Conservation (phyloP, 495 filamentous ascomycete species). For the Neurospora sp. region DNA sequence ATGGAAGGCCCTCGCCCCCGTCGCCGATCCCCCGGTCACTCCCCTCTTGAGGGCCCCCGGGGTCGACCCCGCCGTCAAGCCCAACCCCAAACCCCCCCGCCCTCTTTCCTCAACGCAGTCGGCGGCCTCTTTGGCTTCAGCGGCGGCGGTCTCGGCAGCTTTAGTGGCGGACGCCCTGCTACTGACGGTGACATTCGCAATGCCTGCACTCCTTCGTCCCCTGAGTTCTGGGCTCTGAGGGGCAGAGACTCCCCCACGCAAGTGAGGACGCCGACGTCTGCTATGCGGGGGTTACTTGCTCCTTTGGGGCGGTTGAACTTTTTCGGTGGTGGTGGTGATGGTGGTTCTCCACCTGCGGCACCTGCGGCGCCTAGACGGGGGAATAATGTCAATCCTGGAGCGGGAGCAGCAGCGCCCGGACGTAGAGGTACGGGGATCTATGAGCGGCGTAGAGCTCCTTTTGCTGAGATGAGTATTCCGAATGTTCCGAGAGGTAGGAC, state of each 20-base stretch:
- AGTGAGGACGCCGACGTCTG: neutral
- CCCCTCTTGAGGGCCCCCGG: neutral
- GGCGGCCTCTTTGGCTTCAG: neutral
- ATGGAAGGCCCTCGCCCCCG: neutral
- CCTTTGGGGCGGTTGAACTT: neutral
- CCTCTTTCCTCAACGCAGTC: neutral
- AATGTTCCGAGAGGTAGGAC: neutral
- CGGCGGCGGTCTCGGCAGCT: neutral
- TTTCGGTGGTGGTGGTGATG: neutral
- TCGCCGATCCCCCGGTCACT: neutral
- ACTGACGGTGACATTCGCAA: neutral
- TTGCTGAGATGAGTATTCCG: neutral
- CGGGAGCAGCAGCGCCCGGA: neutral
- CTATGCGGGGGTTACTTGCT: neutral
- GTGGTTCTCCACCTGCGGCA: neutral
- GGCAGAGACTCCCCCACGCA: neutral
- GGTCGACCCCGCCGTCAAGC: neutral
- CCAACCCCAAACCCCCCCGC: neutral
- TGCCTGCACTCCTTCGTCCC: neutral
- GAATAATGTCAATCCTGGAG: neutral
- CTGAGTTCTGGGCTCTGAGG: neutral
- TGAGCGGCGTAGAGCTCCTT: neutral
- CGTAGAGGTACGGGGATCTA: neutral
- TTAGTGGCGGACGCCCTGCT: neutral
- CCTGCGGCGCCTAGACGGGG: neutral